Percentiles rank a stretch among this genome's conserved stretches.
Evolutionary conservation across 1,284 basidiomycete species (phyloP).

Genomic region (Apiotrichum laibachii): DNA sequence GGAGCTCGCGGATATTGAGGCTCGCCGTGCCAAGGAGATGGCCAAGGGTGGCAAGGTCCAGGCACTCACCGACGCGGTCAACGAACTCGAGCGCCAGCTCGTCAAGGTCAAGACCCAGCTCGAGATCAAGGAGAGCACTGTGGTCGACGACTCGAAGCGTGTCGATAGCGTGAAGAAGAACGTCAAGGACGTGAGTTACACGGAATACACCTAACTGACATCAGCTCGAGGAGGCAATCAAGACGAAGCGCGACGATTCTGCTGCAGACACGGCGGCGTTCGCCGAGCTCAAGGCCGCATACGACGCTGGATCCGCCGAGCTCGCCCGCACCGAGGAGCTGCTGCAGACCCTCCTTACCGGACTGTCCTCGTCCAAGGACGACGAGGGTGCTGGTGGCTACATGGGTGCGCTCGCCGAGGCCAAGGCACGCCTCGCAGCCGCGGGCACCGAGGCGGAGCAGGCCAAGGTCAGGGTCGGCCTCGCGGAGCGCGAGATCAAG

Average conservation of each 20-base stretch:
- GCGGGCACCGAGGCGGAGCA: conserved; percentile 84
- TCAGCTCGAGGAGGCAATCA: conserved; percentile 61
- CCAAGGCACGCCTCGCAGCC: conserved; percentile 70
- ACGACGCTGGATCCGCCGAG: conserved; percentile 64
- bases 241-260: conserved; percentile 62
- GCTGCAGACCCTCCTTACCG: conserved; percentile 91
- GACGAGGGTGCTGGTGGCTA: conserved; percentile 76
- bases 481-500: conserved; percentile 78
- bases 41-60: conserved; percentile 75
- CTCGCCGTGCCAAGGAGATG: conserved; percentile 59
- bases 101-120: conserved; percentile 83
- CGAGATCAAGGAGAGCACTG: conserved; percentile 73
- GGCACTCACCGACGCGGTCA: conserved; percentile 73
- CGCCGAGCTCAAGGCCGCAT: conserved; percentile 59
- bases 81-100: conserved; percentile 75
- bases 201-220: conserved; percentile 9
- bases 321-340: conserved; percentile 82
- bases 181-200: conserved; percentile 60
- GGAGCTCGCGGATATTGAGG: conserved; percentile 65
- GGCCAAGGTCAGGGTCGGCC: conserved; percentile 69
- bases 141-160: conserved; percentile 75
- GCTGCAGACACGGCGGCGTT: conserved; percentile 51
- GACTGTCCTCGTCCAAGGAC: conserved; percentile 64
- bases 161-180: conserved; percentile 60
- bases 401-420: conserved; percentile 93